Percentiles rank a stretch among this genome's conserved stretches.
Conservation (phyloP, 352 stramenopile genomes). For the Pythium phragmiticola region DNA sequence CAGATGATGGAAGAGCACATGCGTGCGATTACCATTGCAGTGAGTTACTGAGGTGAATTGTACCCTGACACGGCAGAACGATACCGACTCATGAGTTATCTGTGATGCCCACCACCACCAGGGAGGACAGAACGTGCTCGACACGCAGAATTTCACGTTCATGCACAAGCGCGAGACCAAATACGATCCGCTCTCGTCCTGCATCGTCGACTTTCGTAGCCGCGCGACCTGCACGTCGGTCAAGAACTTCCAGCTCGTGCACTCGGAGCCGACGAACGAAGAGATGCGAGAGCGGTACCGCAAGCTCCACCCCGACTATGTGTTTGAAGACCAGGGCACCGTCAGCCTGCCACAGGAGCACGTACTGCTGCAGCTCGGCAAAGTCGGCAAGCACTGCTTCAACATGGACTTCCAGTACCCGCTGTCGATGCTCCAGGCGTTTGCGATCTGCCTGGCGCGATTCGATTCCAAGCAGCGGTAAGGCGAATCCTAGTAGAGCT, state of each 20-base stretch:
- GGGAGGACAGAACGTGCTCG: conserved; percentile 80
- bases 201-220: conserved; percentile 91
- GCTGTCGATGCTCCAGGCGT: conserved; percentile 90
- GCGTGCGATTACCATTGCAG: conserved; percentile 54
- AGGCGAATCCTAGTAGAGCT: neutral
- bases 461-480: conserved; percentile 90
- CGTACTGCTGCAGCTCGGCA: conserved; percentile 82
- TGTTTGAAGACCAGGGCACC: conserved; percentile 84
- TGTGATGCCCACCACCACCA: conserved; percentile 19
- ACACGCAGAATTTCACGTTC: conserved; percentile 77
- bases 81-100: neutral
- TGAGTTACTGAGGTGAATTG: conserved; percentile 26
- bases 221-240: conserved; percentile 88
- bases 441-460: conserved; percentile 90
- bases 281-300: conserved; percentile 69
- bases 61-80: neutral
- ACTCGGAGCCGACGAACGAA: conserved; percentile 74
- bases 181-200: conserved; percentile 90
- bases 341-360: conserved; percentile 79
- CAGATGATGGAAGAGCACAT: conserved; percentile 82
- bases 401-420: conserved; percentile 95
- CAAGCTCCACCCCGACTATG: conserved; percentile 65
- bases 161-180: conserved; percentile 86
- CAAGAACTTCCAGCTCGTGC: conserved; percentile 93
- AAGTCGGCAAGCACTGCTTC: conserved; percentile 92